Evolutionary conservation across 2,329 filamentous ascomycete species (phyloP).

Genomic region (Ophiostoma tasmaniense): DNA sequence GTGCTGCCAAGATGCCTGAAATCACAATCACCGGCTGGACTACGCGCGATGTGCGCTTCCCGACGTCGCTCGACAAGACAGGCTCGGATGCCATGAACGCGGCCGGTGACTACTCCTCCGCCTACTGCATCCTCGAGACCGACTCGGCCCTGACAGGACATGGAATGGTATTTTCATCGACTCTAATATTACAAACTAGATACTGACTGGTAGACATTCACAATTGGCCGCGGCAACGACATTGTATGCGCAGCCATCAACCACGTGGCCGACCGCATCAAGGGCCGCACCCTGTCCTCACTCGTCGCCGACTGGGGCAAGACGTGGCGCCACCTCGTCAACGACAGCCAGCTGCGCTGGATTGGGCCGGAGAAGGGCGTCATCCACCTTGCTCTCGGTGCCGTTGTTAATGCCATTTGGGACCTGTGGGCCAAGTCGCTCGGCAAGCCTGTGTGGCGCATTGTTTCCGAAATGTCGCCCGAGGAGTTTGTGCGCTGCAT

Average conservation of each 20-base stretch:
- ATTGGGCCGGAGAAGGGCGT: slow-evolving; percentile 92
- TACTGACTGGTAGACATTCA: slow-evolving; percentile 51
- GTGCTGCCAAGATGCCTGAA: slow-evolving; percentile 36
- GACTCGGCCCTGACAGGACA: slow-evolving; percentile 64
- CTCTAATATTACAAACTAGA: not conserved
- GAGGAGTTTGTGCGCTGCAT: slow-evolving; percentile 82
- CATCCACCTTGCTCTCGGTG: slow-evolving; percentile 82
- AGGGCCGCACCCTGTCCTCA: slow-evolving; percentile 65
- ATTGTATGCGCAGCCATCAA: slow-evolving; percentile 80
- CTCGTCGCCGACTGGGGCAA: slow-evolving; percentile 75
- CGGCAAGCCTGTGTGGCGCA: slow-evolving; percentile 80
- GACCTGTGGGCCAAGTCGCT: slow-evolving; percentile 89
- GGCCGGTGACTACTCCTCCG: slow-evolving; percentile 82
- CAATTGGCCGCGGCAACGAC: slow-evolving; percentile 83
- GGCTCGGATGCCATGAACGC: slow-evolving; percentile 96
- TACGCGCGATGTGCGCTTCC: slow-evolving; percentile 68
- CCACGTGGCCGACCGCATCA: slow-evolving; percentile 67
- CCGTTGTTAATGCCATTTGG: slow-evolving; percentile 87
- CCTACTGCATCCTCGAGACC: slow-evolving; percentile 87
- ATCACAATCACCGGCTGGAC: slow-evolving; percentile 65
- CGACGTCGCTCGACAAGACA: slow-evolving; percentile 93
- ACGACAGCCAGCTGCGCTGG: slow-evolving; percentile 84
- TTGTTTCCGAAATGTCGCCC: slow-evolving; percentile 82
- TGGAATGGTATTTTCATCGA: slow-evolving; percentile 55
- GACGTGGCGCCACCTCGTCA: slow-evolving; percentile 88